These are phyloP conservation scores for Silene conica DNA, from an alignment of 148 eudicot genomes.

Conservation along the genomic window DNA sequence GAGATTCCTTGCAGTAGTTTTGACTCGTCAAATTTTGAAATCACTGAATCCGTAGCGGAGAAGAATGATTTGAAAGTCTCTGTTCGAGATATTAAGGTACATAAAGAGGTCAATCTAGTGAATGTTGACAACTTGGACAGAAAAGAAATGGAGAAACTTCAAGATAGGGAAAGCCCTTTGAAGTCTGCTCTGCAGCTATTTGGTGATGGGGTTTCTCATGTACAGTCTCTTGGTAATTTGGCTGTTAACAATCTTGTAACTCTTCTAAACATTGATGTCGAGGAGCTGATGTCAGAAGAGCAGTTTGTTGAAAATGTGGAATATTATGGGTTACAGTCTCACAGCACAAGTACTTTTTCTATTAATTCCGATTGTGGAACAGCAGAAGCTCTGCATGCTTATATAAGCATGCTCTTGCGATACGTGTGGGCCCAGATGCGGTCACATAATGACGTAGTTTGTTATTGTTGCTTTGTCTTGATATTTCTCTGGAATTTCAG, in stretches of 20 bases:
- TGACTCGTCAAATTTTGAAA: constrained; percentile 12
- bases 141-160: constrained; percentile 37
- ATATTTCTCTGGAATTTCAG: constrained; percentile 97
- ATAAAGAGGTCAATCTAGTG: constrained; percentile 37
- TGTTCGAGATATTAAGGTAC: constrained; percentile 60
- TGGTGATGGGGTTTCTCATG: constrained; percentile 94
- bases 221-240: constrained; percentile 89
- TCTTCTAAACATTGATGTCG: constrained; percentile 65
- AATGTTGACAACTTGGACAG: constrained; percentile 21
- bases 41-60: constrained; percentile 19
- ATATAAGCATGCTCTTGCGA: constrained; percentile 55
- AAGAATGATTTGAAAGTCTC: constrained; percentile 35
- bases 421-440: constrained; percentile 93
- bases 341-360: constrained; percentile 47
- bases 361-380: constrained; percentile 66
- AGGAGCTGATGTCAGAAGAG: constrained; percentile 50
- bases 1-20: constrained; percentile 18
- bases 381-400: constrained; percentile 31
- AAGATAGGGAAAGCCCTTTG: constrained; percentile 59
- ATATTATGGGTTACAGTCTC: constrained; percentile 37
- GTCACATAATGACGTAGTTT: constrained; percentile 83
- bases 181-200: constrained; percentile 80
- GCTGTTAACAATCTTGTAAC: constrained; percentile 79
- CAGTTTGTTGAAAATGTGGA: constrained; percentile 39
- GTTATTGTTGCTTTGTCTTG: constrained; percentile 87